Percentiles rank a stretch among this genome's conserved stretches.
phyloP scores from a whole-genome alignment of 352 stramenopile species.

The Phytophthora sp. region DNA sequence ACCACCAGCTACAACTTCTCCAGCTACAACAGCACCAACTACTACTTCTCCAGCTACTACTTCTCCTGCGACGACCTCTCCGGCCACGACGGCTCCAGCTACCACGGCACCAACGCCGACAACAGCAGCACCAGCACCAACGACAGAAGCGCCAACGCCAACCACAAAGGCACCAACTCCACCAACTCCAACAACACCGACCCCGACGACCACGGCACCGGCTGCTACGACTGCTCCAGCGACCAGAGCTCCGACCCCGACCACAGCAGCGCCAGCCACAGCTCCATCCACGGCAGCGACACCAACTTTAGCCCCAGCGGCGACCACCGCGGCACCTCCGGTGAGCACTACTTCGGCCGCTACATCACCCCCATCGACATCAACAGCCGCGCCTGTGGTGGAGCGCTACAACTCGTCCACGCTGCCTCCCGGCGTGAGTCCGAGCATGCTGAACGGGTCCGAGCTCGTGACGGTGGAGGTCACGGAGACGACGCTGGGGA shows the following conservation, averaged over 20 bases:
- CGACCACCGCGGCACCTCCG: neutral
- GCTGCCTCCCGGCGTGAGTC: slow-evolving; percentile 31
- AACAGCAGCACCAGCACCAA: neutral
- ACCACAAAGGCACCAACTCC: neutral
- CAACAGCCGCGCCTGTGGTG: slow-evolving; percentile 16
- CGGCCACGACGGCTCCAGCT: neutral
- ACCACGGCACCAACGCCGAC: neutral
- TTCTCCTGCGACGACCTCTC: neutral
- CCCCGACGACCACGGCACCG: neutral
- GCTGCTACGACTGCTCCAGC: slow-evolving; percentile 11
- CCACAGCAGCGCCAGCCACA: neutral
- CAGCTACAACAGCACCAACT: neutral
- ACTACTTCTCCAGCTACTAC: neutral
- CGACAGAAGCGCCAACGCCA: neutral
- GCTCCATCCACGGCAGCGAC: neutral
- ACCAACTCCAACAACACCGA: neutral
- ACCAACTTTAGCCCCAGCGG: neutral
- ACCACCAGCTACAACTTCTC: neutral
- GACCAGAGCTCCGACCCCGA: neutral
- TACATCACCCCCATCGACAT: slow-evolving; percentile 1
- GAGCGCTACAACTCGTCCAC: slow-evolving; percentile 43
- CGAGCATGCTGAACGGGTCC: slow-evolving; percentile 42
- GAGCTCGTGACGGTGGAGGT: slow-evolving; percentile 46
- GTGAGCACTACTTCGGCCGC: too few relatives aligned
- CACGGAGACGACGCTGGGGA: slow-evolving; percentile 24